phyloP scores from a whole-genome alignment of 2,329 filamentous ascomycete genomes.

The Albifimbria verrucaria region DNA sequence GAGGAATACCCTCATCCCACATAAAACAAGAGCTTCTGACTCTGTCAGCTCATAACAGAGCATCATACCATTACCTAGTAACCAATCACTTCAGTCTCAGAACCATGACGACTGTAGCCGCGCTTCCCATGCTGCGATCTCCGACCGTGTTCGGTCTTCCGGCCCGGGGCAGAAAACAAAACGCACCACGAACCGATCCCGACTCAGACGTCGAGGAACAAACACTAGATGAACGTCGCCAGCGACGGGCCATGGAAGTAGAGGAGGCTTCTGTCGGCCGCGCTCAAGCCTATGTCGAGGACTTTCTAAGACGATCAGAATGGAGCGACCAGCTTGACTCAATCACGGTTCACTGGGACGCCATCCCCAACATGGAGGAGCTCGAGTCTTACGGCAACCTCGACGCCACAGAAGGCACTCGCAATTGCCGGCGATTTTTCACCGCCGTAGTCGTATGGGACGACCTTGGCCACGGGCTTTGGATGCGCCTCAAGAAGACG shows the following conservation, averaged over 20 bases:
- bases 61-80: no score
- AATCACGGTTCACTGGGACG: conserved; percentile 30
- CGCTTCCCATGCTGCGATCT: not conserved
- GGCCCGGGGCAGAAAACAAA: not conserved
- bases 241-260: conserved; percentile 16
- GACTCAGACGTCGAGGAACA: not conserved
- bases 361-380: conserved; percentile 29
- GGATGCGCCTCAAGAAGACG: conserved; percentile 21
- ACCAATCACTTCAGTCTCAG: not conserved
- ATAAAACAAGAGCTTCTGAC: not conserved
- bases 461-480: conserved; percentile 31
- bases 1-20: not conserved
- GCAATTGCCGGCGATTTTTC: conserved; percentile 32
- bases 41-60: not conserved
- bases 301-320: conserved; percentile 23
- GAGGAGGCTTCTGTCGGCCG: conserved; percentile 25
- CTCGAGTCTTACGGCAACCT: conserved; percentile 28
- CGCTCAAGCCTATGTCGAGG: conserved; percentile 28
- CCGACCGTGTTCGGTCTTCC: not conserved
- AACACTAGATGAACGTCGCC: not conserved
- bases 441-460: conserved; percentile 37
- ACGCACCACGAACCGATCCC: not conserved
- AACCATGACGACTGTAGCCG: not conserved
- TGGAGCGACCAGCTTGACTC: conserved; percentile 28
- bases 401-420: conserved; percentile 30